Conservation (phyloP, 23 red algal species). For the Agarophyton chilense region DNA sequence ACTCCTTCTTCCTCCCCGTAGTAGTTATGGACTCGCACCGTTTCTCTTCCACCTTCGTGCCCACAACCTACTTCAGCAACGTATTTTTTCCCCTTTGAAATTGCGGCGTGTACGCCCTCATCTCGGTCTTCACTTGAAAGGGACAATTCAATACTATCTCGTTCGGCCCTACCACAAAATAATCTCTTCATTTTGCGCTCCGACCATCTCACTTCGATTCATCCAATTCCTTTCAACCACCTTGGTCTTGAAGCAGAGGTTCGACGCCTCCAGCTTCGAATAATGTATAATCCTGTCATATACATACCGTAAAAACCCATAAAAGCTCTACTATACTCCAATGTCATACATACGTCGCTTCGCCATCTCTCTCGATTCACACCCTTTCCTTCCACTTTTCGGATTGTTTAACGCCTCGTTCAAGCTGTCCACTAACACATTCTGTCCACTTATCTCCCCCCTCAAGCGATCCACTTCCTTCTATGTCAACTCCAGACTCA, state of each 20-base stretch:
- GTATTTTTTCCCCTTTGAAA: neutral
- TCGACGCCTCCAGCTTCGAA: neutral
- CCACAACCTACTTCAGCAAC: neutral
- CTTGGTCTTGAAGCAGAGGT: neutral
- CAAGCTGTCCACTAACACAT: slow-evolving; percentile 2
- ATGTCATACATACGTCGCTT: too few species aligned
- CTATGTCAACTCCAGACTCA: too few species aligned
- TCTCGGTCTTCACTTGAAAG: neutral
- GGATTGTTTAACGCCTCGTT: neutral
- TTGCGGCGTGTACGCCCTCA: neutral
- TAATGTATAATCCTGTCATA: slow-evolving; percentile 2
- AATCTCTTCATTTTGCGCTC: neutral
- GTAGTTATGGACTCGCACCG: too few species aligned
- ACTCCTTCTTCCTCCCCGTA: too few species aligned
- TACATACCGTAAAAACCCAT: too few species aligned
- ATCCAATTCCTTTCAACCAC: neutral
- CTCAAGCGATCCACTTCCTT: too few species aligned
- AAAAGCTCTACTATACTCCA: too few species aligned
- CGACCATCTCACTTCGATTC: neutral
- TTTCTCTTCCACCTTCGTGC: neutral
- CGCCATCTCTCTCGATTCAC: too few species aligned
- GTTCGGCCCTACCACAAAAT: neutral
- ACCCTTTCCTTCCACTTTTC: too few species aligned
- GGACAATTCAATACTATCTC: neutral
- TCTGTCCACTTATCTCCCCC: too few species aligned